Percentiles rank a stretch among this genome's conserved stretches.
These are phyloP conservation scores for Penicillium sp. DNA, from an alignment of 2,329 filamentous ascomycete species.

Conservation along the genomic window DNA sequence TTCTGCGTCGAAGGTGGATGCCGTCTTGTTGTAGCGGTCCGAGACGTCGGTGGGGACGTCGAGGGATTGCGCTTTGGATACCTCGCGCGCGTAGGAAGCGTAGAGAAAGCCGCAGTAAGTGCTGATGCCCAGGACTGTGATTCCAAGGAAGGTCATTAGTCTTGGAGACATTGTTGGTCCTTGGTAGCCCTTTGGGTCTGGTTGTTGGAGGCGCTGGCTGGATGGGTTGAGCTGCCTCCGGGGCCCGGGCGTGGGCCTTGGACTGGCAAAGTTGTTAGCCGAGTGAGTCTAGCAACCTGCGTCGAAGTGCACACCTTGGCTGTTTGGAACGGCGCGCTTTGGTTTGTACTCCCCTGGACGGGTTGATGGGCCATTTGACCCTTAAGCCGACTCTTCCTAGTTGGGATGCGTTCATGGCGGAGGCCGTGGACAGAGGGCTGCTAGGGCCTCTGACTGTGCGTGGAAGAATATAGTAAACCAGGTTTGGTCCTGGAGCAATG, in stretches of 20 bases:
- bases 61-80: slow-evolving; percentile 32
- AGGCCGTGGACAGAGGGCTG: neutral
- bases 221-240: slow-evolving; percentile 27
- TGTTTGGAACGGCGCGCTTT: slow-evolving; percentile 16
- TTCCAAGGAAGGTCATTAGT: slow-evolving; percentile 38
- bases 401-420: slow-evolving; percentile 28
- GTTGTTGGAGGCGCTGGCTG: slow-evolving; percentile 20
- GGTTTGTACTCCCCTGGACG: slow-evolving; percentile 20
- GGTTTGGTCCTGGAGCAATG: no score
- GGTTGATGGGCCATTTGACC: slow-evolving; percentile 16
- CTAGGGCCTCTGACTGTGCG: neutral
- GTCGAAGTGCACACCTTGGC: slow-evolving; percentile 20
- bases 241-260: slow-evolving; percentile 15
- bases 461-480: no score
- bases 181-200: slow-evolving; percentile 4
- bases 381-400: slow-evolving; percentile 21
- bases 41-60: slow-evolving; percentile 44
- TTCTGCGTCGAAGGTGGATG: slow-evolving; percentile 45
- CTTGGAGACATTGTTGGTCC: slow-evolving; percentile 28
- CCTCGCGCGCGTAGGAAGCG: slow-evolving; percentile 41
- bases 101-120: slow-evolving; percentile 47
- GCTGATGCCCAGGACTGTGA: slow-evolving; percentile 42
- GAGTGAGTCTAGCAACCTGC: neutral
- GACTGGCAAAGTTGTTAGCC: neutral
- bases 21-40: slow-evolving; percentile 47